Conservation (phyloP, 441 rosid genomes). For the Eugenia klotzschiana region DNA sequence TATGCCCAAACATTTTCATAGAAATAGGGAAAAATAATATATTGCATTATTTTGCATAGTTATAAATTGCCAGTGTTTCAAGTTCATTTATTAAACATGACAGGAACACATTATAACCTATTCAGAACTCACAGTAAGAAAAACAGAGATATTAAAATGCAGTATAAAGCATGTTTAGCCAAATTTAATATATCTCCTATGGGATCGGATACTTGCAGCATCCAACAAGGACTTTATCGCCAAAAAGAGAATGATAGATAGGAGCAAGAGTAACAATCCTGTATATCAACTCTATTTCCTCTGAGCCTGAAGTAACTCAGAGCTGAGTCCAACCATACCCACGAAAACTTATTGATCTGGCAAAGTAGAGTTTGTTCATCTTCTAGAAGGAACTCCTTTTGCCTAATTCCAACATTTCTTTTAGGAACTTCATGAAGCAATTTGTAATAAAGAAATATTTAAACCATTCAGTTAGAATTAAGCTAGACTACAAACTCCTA, state of each 20-base stretch:
- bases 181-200: background rate
- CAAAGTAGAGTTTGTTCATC: background rate
- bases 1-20: background rate
- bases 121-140: background rate
- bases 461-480: background rate
- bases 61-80: background rate
- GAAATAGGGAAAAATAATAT: background rate
- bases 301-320: background rate
- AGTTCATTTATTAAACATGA: background rate
- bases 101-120: background rate
- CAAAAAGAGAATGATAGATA: background rate
- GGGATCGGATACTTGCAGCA: background rate
- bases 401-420: background rate
- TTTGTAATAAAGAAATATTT: background rate
- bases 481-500: background rate
- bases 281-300: background rate
- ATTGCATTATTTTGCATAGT: background rate
- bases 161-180: background rate
- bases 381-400: background rate
- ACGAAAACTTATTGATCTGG: background rate
- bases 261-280: background rate
- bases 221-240: background rate
- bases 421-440: background rate
- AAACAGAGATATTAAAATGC: background rate
- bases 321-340: background rate